phyloP scores from a whole-genome alignment of 495 filamentous ascomycete genomes.

The Aspergillus cavernicola region DNA sequence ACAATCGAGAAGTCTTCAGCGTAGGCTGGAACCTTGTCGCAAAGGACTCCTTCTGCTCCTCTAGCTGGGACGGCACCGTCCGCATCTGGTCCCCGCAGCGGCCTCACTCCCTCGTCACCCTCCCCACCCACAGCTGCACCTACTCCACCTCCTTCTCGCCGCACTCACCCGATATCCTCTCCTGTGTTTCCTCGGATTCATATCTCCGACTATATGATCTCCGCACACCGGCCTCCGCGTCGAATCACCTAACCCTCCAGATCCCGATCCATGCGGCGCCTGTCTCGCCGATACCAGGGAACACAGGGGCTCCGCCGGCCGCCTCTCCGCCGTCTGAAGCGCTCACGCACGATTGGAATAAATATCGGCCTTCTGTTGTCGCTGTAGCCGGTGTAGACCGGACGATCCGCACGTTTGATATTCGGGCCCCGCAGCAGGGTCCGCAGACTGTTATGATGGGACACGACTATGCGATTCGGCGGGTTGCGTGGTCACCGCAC shows the following conservation, averaged over 20 bases:
- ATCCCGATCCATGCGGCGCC: conserved; percentile 73
- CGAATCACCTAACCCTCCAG: conserved; percentile 73
- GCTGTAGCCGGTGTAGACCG: conserved; percentile 90
- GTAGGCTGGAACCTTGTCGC: conserved; percentile 86
- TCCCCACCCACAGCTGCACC: conserved; percentile 87
- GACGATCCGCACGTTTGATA: conserved; percentile 81
- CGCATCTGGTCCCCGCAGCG: conserved; percentile 85
- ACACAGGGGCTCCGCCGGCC: conserved; percentile 30
- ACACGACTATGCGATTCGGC: conserved; percentile 86
- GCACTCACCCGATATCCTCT: conserved; percentile 71
- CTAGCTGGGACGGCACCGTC: conserved; percentile 90
- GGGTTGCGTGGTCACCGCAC: conserved; percentile 88
- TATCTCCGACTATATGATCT: conserved; percentile 87
- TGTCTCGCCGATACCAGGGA: conserved; percentile 36
- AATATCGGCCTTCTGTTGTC: conserved; percentile 78
- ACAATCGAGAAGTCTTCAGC: conserved; percentile 85
- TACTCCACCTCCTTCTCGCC: conserved; percentile 83
- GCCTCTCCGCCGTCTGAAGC: conserved; percentile 62
- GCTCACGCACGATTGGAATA: conserved; percentile 98
- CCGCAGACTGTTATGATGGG: conserved; percentile 69
- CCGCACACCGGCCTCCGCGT: conserved; percentile 71
- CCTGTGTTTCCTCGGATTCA: conserved; percentile 78
- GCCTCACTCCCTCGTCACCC: conserved; percentile 67
- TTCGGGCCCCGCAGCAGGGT: conserved; percentile 66
- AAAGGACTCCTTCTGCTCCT: conserved; percentile 86